phyloP scores from a whole-genome alignment of 768 basidiomycete genomes.

The Hirschioporus abietinus region DNA sequence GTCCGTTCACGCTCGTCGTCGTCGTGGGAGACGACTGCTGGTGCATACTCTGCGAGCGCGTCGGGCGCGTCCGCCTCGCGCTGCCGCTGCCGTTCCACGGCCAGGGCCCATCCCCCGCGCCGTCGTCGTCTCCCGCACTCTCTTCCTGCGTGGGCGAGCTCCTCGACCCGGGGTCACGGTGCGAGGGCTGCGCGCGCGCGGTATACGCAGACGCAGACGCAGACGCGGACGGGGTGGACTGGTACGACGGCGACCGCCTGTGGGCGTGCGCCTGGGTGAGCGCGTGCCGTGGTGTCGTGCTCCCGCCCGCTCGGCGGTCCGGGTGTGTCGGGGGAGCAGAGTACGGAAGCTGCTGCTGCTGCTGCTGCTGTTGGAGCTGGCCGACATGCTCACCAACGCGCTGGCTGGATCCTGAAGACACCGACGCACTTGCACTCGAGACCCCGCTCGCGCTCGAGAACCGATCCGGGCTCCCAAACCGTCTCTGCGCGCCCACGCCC shows the following conservation, averaged over 20 bases:
- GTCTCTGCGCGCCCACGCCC: too few relatives aligned
- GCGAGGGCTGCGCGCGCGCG: background rate
- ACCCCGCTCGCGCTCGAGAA: background rate
- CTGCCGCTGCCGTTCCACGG: background rate
- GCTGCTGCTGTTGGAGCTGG: background rate
- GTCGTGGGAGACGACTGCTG: background rate
- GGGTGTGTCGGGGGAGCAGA: background rate
- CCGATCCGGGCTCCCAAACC: background rate
- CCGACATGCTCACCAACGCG: too few relatives aligned
- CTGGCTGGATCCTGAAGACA: background rate
- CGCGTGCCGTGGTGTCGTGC: background rate
- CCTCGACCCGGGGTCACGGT: too few relatives aligned
- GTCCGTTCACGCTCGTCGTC: too few relatives aligned
- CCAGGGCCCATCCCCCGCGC: background rate
- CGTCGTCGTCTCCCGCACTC: background rate
- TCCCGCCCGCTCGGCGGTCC: background rate
- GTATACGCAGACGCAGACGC: background rate
- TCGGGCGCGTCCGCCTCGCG: too few relatives aligned
- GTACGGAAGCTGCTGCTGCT: background rate
- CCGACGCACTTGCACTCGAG: background rate
- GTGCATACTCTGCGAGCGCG: background rate
- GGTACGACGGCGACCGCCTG: background rate
- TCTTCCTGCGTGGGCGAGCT: background rate
- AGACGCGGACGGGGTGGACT: background rate
- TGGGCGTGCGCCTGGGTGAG: background rate